phyloP scores from a whole-genome alignment of 768 basidiomycete genomes.

The Holtermanniella nyarrowii region DNA sequence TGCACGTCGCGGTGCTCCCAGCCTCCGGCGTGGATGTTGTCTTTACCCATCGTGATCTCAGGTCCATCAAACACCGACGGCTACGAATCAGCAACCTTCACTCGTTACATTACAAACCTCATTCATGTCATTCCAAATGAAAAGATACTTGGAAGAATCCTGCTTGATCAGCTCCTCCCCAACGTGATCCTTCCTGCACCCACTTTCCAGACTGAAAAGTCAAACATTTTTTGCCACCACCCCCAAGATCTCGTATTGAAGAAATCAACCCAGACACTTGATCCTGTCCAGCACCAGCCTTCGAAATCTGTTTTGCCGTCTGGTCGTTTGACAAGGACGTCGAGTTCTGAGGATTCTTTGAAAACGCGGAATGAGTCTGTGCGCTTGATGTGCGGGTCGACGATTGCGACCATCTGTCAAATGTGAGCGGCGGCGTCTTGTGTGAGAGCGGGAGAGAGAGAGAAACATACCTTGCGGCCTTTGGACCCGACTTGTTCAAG shows the following conservation, averaged over 20 bases:
- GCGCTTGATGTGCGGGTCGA: conserved; percentile 94
- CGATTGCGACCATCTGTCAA: conserved; percentile 88
- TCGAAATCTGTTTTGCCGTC: conserved; percentile 68
- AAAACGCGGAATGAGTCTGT: conserved; percentile 68
- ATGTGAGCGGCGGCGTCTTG: neutral
- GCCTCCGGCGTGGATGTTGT: conserved; percentile 73
- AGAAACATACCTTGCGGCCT: conserved; percentile 64
- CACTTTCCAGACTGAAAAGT: conserved; percentile 47
- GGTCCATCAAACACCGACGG: conserved; percentile 98
- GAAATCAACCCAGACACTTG: conserved; percentile 92
- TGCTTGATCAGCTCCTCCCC: conserved; percentile 5
- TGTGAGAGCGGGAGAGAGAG: neutral
- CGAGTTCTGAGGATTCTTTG: conserved; percentile 69
- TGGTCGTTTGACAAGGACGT: conserved; percentile 67
- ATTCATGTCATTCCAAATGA: conserved; percentile 99
- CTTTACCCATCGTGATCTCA: conserved; percentile 74
- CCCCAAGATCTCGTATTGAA: conserved; percentile 83
- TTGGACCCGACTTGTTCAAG: conserved; percentile 71
- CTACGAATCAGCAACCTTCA: conserved; percentile 41
- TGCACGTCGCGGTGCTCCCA: conserved; percentile 99
- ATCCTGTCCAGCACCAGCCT: conserved; percentile 98
- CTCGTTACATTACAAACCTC: conserved; percentile 51
- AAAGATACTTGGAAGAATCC: conserved; percentile 63
- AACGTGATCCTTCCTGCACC: conserved; percentile 7
- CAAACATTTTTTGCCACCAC: conserved; percentile 84